Evolutionary conservation across 495 filamentous ascomycete species (phyloP), one percentile per base, ranked within the genome.

Genomic region (Lasiosphaeriaceae sp.): DNA sequence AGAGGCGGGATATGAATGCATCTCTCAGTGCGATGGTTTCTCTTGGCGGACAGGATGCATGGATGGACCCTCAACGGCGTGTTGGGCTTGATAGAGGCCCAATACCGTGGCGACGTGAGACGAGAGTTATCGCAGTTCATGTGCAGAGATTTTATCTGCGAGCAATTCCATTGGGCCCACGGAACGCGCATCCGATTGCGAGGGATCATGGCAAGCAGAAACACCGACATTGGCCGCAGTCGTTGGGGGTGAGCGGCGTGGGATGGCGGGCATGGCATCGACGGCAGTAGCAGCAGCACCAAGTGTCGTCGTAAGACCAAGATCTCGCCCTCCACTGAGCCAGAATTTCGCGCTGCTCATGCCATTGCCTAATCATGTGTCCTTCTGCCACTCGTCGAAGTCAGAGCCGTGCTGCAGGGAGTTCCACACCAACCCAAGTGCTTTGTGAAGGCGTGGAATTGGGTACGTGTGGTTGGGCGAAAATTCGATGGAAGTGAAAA

Each of bases 1-100:
- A 81, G 53, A 7, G 80, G 62, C 2, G 83, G 79, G 19, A 90
- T 73, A 58, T 77, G 75, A 52, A 76, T 64, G 39, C 39, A 54
- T 51, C 72, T 65, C 43, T 35, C 57, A 54, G 55, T 50, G 34
- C 39, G 50, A 12, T 47, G 19, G 16, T 20, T 54, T 11, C 50
- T 16, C 9, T n/a, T 20, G n/a, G 29, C 43, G 3, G 45, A 37
- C n/a, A 45, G 26, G 20, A 39, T 34, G 34, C 23, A 39, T 17
- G 34, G 57, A 50, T 39, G 46, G 37, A 26, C 3, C 20, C 37
- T 17, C 51, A 44, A n/a, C 2, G 29, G 29, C 41, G 23, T 11
- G 8, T 17, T 23, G 16, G 52, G 46, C 46, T 55, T 56, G 46
- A 52, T 17, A 9, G 16, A 22, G 34, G 56, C 50, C 61, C 57